Base-by-base conservation (phyloP, 1,284 basidiomycete genomes). In the Phellinidium pouzarii region DNA sequence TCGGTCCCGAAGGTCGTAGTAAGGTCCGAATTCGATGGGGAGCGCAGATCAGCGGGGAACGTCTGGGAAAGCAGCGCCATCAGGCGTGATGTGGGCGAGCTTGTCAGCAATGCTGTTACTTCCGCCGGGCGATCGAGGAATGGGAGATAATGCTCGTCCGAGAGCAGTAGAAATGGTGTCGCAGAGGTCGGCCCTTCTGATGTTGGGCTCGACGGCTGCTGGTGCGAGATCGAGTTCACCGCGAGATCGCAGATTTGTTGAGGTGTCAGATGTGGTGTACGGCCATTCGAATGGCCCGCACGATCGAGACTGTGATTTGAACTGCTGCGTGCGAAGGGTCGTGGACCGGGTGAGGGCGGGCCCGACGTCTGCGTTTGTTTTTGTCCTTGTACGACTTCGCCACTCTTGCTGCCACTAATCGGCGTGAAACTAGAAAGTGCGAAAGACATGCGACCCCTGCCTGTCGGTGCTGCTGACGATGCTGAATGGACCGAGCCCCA, bases 51-150 rank as follows among this genome's bases (percentile, higher is more conserved):
- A 14, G 48, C 31, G 12, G 62, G 64, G 55, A 68, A 68, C 19
- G 65, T 64, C 36, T 66, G 66, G 23, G 62, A 60, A 3, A 69
- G 59, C 27, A 69, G 58, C 7, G 64, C 59, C 59, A 68, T 62
- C 3, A 69, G 60, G 37, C 61, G 61, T 20, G 59, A 56, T 8
- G 67, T 66, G 14, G 64, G 65, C 4, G 56, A 58, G 8, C 62
- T 59, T 17, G 61, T 58, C 29, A 69, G 50, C 29, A 69, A 60
- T 23, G 62, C 60, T 26, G 60, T 49, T 19, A 69, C 65, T 53
- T 69, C 68, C 9, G 52, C 38, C 7, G 66, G 61, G 3, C 68
- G 59, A 41, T 69, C 64, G 37, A 68, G 55, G 56, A 68, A 69
- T 2, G 68, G 68, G 3, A 69, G 58, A 49, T 64, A 65, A 49